phyloP scores from a whole-genome alignment of 345 rosid species.

The Euphorbia tirucalli region DNA sequence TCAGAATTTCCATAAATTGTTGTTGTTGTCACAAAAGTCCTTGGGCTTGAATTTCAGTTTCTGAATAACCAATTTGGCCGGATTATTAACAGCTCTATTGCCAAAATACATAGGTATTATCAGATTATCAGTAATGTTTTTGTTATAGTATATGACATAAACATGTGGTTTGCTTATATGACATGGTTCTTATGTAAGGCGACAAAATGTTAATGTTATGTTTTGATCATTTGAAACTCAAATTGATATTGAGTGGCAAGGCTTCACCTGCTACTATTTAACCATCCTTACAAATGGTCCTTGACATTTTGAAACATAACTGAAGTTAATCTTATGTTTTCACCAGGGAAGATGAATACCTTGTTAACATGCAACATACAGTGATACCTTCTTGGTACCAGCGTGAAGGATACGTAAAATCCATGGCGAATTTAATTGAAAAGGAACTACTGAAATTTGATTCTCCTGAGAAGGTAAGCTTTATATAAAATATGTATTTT shows the following conservation, averaged over 20 bases:
- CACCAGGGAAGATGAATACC: slow-evolving; percentile 92
- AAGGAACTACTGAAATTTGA: slow-evolving; percentile 68
- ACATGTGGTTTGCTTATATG: background rate
- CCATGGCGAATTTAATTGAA: slow-evolving; percentile 81
- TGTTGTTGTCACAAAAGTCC: background rate
- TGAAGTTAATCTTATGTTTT: slow-evolving; percentile 24
- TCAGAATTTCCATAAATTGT: background rate
- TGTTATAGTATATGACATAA: too few species aligned
- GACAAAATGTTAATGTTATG: too few species aligned
- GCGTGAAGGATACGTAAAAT: slow-evolving; percentile 91
- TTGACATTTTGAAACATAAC: background rate
- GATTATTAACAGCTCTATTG: background rate
- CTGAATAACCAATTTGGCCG: background rate
- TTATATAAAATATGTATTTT: slow-evolving; percentile 6
- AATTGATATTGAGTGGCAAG: background rate
- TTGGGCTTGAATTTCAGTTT: background rate
- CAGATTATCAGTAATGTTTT: too few species aligned
- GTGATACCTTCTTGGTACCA: slow-evolving; percentile 99
- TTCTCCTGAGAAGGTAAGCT: slow-evolving; percentile 60
- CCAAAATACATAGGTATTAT: background rate
- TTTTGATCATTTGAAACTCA: background rate
- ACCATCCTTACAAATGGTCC: background rate
- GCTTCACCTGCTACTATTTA: background rate
- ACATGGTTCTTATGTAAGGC: too few species aligned
- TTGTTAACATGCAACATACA: slow-evolving; percentile 97